Evolutionary conservation across 371 early-diverging fungal species (phyloP).

Genomic region (Mortierella sp.): DNA sequence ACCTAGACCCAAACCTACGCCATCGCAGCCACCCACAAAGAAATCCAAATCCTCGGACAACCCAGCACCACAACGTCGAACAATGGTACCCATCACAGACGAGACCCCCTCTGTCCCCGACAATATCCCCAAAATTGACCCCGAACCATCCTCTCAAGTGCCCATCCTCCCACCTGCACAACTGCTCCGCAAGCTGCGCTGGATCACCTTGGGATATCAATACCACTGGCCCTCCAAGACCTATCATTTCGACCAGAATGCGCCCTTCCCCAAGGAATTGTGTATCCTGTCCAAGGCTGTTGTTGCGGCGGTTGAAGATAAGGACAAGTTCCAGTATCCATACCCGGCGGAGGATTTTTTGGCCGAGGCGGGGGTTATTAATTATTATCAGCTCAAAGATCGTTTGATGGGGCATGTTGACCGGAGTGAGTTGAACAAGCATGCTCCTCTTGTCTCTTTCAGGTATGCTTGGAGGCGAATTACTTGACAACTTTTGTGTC

Average conservation of each 20-base stretch:
- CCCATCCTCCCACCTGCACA: constrained; percentile 61
- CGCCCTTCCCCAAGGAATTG: constrained; percentile 71
- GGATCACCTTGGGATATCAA: constrained; percentile 93
- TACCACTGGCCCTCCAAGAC: constrained; percentile 93
- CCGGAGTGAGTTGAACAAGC: constrained; percentile 90
- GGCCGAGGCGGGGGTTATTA: constrained; percentile 95
- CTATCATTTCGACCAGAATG: constrained; percentile 73
- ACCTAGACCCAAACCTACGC: neutral
- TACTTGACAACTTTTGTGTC: no score
- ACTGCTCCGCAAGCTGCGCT: constrained; percentile 78
- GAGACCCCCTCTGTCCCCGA: constrained; percentile 33
- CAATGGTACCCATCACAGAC: constrained; percentile 31
- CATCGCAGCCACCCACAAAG: constrained; percentile 14
- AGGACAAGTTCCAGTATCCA: constrained; percentile 20
- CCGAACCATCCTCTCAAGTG: constrained; percentile 59
- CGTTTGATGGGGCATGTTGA: constrained; percentile 96
- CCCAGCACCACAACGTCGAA: constrained; percentile 25
- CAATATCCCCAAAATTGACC: constrained; percentile 50
- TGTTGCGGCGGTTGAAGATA: constrained; percentile 61
- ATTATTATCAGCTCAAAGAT: constrained; percentile 91
- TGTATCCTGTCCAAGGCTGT: constrained; percentile 71
- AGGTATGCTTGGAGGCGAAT: constrained; percentile 62
- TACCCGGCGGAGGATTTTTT: constrained; percentile 63
- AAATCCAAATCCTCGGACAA: constrained; percentile 20
- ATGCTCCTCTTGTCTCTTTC: constrained; percentile 89